Percentiles rank a stretch among this genome's conserved stretches.
These are phyloP conservation scores for Colletotrichum tabaci DNA, from an alignment of 2,329 filamentous ascomycete species.

Conservation along the genomic window DNA sequence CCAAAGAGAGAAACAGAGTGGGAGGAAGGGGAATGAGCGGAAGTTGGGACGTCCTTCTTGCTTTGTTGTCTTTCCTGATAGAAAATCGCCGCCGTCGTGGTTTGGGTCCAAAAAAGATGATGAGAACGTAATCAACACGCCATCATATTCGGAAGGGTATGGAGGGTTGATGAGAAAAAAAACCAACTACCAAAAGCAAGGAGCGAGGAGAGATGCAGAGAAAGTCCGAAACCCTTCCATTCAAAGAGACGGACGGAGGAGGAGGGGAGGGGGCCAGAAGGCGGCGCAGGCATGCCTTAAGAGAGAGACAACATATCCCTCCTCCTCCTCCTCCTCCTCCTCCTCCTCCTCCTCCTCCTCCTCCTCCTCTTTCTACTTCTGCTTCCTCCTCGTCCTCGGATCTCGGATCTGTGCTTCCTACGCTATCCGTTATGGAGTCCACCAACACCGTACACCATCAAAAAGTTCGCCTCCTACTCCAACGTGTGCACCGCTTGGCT, in stretches of 20 bases:
- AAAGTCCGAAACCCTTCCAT: conserved; percentile 18
- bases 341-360: not conserved
- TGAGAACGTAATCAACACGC: conserved; percentile 35
- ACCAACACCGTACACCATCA: not conserved
- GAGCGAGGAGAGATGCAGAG: conserved; percentile 21
- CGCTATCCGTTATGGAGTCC: not conserved
- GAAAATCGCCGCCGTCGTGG: not conserved
- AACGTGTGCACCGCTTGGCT: not conserved
- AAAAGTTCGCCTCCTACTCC: not conserved
- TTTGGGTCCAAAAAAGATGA: not conserved
- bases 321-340: not conserved
- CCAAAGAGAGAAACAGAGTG: conserved; percentile 3
- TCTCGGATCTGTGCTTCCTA: not conserved
- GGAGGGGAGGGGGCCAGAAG: not conserved
- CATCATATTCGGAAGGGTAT: not conserved
- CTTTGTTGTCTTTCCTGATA: not conserved
- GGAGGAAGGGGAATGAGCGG: not conserved
- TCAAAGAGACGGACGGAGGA: not conserved
- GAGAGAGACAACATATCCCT: conserved; percentile 34
- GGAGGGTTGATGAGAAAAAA: not conserved
- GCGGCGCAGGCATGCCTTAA: conserved; percentile 35
- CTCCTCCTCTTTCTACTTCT: not conserved
- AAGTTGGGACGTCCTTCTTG: not conserved
- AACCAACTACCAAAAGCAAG: not conserved
- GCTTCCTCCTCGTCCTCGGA: not conserved